Conservation (phyloP, 192 early-diverging fungal genomes). For the Obelidium mucronatum region DNA sequence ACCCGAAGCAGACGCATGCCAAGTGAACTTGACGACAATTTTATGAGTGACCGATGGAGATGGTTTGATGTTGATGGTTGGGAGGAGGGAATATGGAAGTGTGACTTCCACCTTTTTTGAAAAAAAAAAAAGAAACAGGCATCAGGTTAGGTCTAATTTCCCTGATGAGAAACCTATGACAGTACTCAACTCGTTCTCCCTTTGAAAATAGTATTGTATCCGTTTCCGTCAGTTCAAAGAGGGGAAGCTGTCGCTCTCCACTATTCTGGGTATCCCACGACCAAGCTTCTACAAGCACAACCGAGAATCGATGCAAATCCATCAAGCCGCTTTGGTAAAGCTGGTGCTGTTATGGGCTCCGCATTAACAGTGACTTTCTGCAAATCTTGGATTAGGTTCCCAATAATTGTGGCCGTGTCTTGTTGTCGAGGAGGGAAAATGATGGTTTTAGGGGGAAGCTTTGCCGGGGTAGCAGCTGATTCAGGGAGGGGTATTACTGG, state of each 20-base stretch:
- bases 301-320: neutral
- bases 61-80: neutral
- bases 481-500: neutral
- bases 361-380: neutral
- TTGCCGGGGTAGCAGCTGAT: neutral
- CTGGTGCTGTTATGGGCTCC: neutral
- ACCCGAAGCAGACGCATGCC: neutral
- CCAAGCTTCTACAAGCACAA: neutral
- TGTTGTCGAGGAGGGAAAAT: too few relatives aligned
- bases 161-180: neutral
- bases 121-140: neutral
- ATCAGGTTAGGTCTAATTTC: too few relatives aligned
- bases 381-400: neutral
- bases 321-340: neutral
- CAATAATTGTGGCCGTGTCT: neutral
- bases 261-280: neutral
- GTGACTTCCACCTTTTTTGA: neutral
- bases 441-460: neutral
- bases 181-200: neutral
- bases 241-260: neutral
- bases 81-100: neutral
- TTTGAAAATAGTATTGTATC: neutral
- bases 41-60: neutral
- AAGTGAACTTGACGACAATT: neutral
- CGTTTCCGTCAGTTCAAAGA: neutral